Conservation (phyloP, 139 green algal species). For the Haematococcus sp. region DNA sequence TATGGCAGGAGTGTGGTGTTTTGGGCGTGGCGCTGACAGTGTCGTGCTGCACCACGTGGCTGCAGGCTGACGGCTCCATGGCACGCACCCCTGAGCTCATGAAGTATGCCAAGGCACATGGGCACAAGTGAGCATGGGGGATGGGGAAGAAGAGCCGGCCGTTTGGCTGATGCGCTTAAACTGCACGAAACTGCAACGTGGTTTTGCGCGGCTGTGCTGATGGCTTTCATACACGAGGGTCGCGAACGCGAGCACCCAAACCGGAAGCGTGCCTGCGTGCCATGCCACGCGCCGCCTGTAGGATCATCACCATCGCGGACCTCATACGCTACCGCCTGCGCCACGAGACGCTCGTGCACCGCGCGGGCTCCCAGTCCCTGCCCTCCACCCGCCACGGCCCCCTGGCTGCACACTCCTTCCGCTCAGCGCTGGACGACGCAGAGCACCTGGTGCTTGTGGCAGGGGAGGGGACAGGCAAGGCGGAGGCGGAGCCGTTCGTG, state of each 20-base stretch:
- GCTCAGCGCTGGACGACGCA: constrained; percentile 44
- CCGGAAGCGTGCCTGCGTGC: too few species aligned
- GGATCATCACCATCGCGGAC: constrained; percentile 86
- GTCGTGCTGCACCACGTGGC: too few species aligned
- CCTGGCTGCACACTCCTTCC: constrained; percentile 51
- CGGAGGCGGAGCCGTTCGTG: constrained; percentile 22
- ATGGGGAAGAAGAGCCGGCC: too few species aligned
- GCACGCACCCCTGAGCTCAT: constrained; percentile 76
- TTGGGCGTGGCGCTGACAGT: too few species aligned
- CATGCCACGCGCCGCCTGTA: too few species aligned
- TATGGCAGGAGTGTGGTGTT: too few species aligned
- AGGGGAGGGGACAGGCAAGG: constrained; percentile 18
- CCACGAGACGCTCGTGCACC: constrained; percentile 26
- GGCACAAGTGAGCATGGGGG: constrained; percentile 53
- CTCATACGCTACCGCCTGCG: constrained; percentile 73
- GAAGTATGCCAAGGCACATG: constrained; percentile 76
- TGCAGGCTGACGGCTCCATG: constrained; percentile 81
- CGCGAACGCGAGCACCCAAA: too few species aligned
- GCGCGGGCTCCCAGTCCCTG: constrained; percentile 8
- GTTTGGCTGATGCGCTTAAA: too few species aligned
- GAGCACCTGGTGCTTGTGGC: constrained; percentile 70
- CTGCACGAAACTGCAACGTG: too few species aligned
- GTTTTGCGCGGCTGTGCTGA: too few species aligned
- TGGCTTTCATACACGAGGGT: too few species aligned
- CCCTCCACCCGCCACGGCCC: constrained; percentile 31